Conservation (phyloP, 2,329 filamentous ascomycete genomes). For the Ceratocystiopsis sp. region DNA sequence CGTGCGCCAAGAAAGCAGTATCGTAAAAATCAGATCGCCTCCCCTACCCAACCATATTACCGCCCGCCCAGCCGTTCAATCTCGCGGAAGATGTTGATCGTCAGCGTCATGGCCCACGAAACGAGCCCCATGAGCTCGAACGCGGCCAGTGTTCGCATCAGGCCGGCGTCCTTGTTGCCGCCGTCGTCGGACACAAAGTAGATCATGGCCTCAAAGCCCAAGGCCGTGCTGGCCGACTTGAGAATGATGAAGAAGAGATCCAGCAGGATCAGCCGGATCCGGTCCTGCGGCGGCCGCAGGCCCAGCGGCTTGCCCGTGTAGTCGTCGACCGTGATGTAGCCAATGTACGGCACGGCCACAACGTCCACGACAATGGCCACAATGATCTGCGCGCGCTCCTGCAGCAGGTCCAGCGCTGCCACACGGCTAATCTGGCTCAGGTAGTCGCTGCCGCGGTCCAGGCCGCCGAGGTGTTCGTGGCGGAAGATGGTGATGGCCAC, state of each 20-base stretch:
- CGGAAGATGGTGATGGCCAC: constrained; percentile 61
- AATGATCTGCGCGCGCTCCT: constrained; percentile 57
- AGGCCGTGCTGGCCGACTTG: constrained; percentile 77
- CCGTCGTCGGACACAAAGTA: constrained; percentile 5
- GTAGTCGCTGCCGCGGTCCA: constrained; percentile 13
- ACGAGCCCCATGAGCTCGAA: constrained; percentile 12
- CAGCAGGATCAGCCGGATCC: constrained; percentile 75
- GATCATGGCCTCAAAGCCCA: constrained; percentile 29
- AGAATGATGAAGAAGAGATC: constrained; percentile 97
- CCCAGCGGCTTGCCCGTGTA: constrained; percentile 89
- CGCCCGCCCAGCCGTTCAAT: constrained; percentile 10
- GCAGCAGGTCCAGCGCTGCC: constrained; percentile 3
- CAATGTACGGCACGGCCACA: constrained; percentile 73
- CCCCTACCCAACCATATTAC: neutral
- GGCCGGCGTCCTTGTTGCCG: constrained; percentile 1
- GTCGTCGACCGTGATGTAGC: constrained; percentile 92
- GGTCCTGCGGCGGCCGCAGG: constrained; percentile 64
- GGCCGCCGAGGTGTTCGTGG: constrained; percentile 24
- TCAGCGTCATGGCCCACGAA: constrained; percentile 12
- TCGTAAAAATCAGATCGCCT: neutral
- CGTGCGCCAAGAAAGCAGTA: too few species aligned
- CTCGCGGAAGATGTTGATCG: constrained; percentile 12
- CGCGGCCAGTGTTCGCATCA: constrained; percentile 9
- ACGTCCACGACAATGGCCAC: constrained; percentile 84
- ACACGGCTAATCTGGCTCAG: constrained; percentile 13